These are phyloP conservation scores for Calophaca sinica DNA, from an alignment of 306 rosid species.

Conservation along the genomic window DNA sequence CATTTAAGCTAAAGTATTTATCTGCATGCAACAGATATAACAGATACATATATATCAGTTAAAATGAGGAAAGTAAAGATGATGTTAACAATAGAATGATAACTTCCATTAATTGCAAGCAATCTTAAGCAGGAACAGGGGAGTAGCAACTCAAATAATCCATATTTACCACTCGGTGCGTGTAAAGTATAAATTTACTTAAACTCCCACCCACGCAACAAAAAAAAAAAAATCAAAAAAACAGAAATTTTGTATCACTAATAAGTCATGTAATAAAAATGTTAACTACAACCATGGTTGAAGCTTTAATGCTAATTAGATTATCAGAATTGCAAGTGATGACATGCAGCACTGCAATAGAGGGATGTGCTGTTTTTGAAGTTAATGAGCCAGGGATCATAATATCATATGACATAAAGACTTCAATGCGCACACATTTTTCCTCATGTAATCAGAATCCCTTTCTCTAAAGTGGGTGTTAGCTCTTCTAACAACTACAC, in stretches of 20 bases:
- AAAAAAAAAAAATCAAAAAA: not conserved
- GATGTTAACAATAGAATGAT: slow-evolving; percentile 4
- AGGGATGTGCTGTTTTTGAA: too few species aligned
- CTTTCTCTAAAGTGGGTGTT: not conserved
- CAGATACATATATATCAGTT: not conserved
- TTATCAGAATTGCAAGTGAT: not conserved
- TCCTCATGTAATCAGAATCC: not conserved
- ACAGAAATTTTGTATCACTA: too few species aligned
- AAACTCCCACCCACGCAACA: not conserved
- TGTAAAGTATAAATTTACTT: slow-evolving; percentile 13
- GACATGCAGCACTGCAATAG: too few species aligned
- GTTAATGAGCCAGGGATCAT: not conserved
- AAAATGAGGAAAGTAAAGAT: slow-evolving; percentile 4
- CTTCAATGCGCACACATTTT: too few species aligned
- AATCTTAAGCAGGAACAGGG: not conserved
- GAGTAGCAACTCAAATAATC: slow-evolving; percentile 3
- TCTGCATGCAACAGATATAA: slow-evolving; percentile 59
- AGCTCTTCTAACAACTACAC: not conserved
- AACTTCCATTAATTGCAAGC: slow-evolving; percentile 8
- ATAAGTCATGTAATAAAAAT: not conserved
- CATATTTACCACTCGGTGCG: not conserved
- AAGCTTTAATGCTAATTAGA: too few species aligned
- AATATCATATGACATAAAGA: too few species aligned
- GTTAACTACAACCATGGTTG: not conserved
- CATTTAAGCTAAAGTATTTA: slow-evolving; percentile 69